Evolutionary conservation across 495 filamentous ascomycete genomes (phyloP), one percentile per base, ranked within the genome.

Genomic region (Hypoxylon trugodes): DNA sequence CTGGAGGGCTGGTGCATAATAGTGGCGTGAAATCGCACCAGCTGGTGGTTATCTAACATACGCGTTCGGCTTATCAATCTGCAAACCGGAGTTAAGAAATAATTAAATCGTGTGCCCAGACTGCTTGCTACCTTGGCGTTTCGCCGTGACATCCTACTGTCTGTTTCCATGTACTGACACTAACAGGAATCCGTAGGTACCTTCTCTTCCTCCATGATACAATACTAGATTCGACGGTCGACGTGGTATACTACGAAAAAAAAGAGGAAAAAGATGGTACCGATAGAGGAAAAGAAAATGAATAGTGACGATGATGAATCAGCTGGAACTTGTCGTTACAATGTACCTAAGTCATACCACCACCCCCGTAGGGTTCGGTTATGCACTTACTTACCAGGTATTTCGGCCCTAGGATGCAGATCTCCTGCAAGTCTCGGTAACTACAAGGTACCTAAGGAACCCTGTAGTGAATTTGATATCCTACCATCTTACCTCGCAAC

Each of bases 391-490:
- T 15, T n/a, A n/a, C n/a, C n/a, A n/a, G n/a, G n/a, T n/a, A n/a
- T 45, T 58, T 61, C 58, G 64, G 52, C 64, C 64, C 59, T 67
- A 26, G 58, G 62, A 26, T 52, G 64, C 64, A 67, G 64, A 67
- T 67, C 64, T 46, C 50, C 58, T 67, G 64, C 64, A 67, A 52
- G 64, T 67, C 64, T 67, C 64, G 64, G 64, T 67, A 67, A n/a
- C n/a, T n/a, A n/a, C n/a, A n/a, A n/a, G n/a, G n/a, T n/a, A n/a
- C n/a, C 64, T 61, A 58, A 48, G 41, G 36, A 58, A 62, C 58
- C 53, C 52, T 67, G 64, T 43, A 67, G 59, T 53, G 64, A 67
- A 58, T 58, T 67, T 49, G 59, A 66, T n/a, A n/a, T n/a, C n/a
- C n/a, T n/a, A n/a, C n/a, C n/a, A n/a, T 67, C 58, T 54, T 59